Base-by-base conservation (phyloP, 345 rosid species). In the Ricinus communis region DNA sequence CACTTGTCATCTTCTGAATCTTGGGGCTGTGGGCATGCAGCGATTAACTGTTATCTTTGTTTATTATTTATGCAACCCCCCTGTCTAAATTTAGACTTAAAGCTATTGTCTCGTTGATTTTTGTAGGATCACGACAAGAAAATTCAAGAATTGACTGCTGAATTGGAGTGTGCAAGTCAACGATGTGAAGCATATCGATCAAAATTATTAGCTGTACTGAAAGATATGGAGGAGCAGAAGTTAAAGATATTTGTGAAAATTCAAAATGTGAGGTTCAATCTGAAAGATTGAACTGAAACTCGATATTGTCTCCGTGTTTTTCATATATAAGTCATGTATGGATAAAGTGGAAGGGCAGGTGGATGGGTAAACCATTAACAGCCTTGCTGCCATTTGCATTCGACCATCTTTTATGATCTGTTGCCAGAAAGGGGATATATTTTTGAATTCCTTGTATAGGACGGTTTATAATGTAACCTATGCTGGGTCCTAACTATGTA, bases 161-260 rank as follows among this genome's bases (percentile, higher is more conserved):
- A 90, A 65, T 71, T 93, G 74, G 93, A 91, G 81, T 81, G 75
- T 77, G 82, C 84, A 40, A 83, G 85, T 73, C 85, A 79, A 72
- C 81, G 90, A 62, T 88, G 93, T 18, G 90, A 86, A 76, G 98
- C 86, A 24, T 93, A 91, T 70, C 71, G 90, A 73, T 71, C 84
- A 41, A 86, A 85, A 78, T 79, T 91, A 77, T 74, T 91, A 78
- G 82, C 90, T 30, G 85, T 89, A 66, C 76, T 91, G 82, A 89
- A 85, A 77, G 94, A 93, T 33, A 89, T 88, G 92, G 98, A 93
- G 80, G 94, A 91, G 30, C 89, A 88, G 77, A 93, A 93, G 82
- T 73, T 85, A 59, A 87, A 93, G 85, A 79, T 93, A 50, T 85
- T 93, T 0, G 88, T 90, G 71, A 93, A 93, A 83, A 91, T 93